phyloP scores from a whole-genome alignment of 345 rosid genomes.

The Brassica incana region DNA sequence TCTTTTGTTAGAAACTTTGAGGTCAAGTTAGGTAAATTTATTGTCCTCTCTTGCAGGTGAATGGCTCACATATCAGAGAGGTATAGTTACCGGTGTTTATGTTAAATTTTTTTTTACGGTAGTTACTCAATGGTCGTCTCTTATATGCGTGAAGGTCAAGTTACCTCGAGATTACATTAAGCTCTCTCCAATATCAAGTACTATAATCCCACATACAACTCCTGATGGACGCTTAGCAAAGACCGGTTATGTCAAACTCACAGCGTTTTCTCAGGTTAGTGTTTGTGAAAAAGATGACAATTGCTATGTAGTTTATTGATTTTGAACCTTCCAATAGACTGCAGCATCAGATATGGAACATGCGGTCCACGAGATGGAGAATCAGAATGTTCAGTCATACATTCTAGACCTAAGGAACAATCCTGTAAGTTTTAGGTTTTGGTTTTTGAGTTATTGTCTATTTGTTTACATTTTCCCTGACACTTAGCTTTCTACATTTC shows the following conservation, averaged over 20 bases:
- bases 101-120: neutral
- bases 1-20: constrained; percentile 1
- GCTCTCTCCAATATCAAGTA: constrained; percentile 75
- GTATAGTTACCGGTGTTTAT: constrained; percentile 34
- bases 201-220: constrained; percentile 77
- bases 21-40: neutral
- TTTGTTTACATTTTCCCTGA: neutral
- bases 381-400: constrained; percentile 72
- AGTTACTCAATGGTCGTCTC: neutral
- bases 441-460: neutral
- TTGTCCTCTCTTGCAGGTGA: constrained; percentile 46
- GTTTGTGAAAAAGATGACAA: neutral
- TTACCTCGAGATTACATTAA: constrained; percentile 74
- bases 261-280: constrained; percentile 77
- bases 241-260: constrained; percentile 80
- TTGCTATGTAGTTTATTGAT: constrained; percentile 7
- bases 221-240: constrained; percentile 61
- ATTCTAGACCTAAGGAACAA: constrained; percentile 85
- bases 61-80: constrained; percentile 52
- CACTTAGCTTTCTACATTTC: constrained; percentile 7
- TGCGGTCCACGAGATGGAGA: constrained; percentile 74
- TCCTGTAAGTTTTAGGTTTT: constrained; percentile 48
- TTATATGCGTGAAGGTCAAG: constrained; percentile 55
- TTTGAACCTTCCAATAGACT: constrained; percentile 46
- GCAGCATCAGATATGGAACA: constrained; percentile 78